phyloP scores from a whole-genome alignment of 805 yeast species.

The Saccharomycopsis capsularis region DNA sequence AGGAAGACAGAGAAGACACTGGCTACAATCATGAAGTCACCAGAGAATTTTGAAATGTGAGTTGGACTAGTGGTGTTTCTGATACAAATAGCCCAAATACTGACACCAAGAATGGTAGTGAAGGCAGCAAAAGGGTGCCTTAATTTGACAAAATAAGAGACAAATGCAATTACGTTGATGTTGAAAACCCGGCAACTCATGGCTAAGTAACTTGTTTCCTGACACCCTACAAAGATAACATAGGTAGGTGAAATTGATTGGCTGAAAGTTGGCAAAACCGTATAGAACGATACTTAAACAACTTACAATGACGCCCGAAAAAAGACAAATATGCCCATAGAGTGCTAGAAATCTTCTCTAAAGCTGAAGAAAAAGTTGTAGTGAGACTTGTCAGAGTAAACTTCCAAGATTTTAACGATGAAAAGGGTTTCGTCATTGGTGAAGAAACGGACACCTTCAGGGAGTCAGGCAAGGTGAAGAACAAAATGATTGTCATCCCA shows the following conservation, averaged over 20 bases:
- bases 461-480: conserved; percentile 45
- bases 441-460: conserved; percentile 42
- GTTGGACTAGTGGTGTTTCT: conserved; percentile 9
- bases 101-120: conserved; percentile 1
- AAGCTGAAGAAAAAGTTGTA: conserved; percentile 20
- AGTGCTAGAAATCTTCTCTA: neutral
- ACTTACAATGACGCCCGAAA: too few relatives aligned
- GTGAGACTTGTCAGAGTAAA: conserved; percentile 36
- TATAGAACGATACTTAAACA: too few relatives aligned
- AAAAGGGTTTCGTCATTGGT: conserved; percentile 35
- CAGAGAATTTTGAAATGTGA: conserved; percentile 46
- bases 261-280: neutral
- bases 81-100: neutral
- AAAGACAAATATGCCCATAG: too few relatives aligned
- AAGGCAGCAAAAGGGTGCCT: conserved; percentile 6
- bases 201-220: conserved; percentile 9
- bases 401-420: conserved; percentile 39
- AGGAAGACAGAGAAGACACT: conserved; percentile 65
- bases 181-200: conserved; percentile 8
- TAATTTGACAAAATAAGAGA: conserved; percentile 2
- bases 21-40: conserved; percentile 49
- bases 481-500: conserved; percentile 30
- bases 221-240: neutral
- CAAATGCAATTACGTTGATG: conserved; percentile 1
- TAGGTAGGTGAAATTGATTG: neutral